Evolutionary conservation across 1,139 yeast genomes (phyloP).

Genomic region (Martiniozyma asiatica): DNA sequence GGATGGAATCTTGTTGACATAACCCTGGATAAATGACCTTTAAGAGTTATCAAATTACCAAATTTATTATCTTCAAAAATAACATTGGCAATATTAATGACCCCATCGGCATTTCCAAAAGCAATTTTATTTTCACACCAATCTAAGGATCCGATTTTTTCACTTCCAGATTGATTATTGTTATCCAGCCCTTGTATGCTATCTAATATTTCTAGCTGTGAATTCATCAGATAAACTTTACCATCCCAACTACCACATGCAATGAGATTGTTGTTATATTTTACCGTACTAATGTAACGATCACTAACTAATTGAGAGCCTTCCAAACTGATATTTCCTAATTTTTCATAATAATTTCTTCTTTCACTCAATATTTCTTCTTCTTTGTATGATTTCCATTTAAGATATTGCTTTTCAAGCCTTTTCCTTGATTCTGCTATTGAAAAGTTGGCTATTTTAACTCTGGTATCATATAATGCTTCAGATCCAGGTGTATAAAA

Average conservation of each 20-base stretch:
- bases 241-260: no score
- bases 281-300: no score
- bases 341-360: conserved; percentile 32
- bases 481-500: conserved; percentile 72
- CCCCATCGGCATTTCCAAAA: no score
- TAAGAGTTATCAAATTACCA: conserved; percentile 7
- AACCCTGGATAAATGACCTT: conserved; percentile 49
- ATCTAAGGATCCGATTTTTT: no score
- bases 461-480: conserved; percentile 44
- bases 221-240: no score
- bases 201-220: no score
- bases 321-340: conserved; percentile 28
- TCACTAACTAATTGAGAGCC: conserved; percentile 66
- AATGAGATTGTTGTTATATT: no score
- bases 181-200: no score
- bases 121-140: no score
- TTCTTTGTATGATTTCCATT: conserved; percentile 16
- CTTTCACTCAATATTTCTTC: conserved; percentile 28
- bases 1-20: conserved; percentile 64
- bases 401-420: conserved; percentile 22
- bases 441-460: conserved; percentile 39
- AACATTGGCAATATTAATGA: no score
- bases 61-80: conserved; percentile 4
- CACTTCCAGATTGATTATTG: no score
- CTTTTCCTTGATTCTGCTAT: conserved; percentile 34